A percentile compares a stretch with the other conserved stretches of the same genome.
Conservation (phyloP, 2,329 filamentous ascomycete species). For the Fusarium humuli region DNA sequence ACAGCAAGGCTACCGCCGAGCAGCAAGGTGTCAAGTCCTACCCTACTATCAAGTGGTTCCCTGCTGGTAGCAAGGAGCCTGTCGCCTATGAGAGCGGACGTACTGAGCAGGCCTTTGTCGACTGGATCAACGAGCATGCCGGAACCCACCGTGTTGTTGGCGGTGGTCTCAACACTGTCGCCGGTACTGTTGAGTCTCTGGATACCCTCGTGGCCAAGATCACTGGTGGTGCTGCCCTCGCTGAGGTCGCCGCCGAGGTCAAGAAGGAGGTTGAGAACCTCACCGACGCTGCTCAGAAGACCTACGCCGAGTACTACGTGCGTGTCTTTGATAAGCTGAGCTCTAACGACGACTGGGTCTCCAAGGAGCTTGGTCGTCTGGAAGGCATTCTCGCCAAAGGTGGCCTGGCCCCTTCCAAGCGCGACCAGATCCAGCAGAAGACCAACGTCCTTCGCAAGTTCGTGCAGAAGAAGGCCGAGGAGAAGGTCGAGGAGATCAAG, state of each 20-base stretch:
- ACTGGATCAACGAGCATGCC: conserved; percentile 88
- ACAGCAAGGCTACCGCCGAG: conserved; percentile 81
- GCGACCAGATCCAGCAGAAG: conserved; percentile 87
- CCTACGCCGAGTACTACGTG: conserved; percentile 94
- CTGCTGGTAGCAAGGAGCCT: conserved; percentile 80
- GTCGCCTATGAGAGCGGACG: conserved; percentile 81
- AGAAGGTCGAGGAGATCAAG: conserved; percentile 70
- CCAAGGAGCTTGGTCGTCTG: conserved; percentile 87
- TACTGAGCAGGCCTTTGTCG: conserved; percentile 78
- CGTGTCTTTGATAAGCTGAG: conserved; percentile 88
- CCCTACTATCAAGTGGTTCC: conserved; percentile 98
- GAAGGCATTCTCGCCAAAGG: conserved; percentile 87
- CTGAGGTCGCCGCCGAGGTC: conserved; percentile 75
- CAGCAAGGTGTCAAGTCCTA: conserved; percentile 85
- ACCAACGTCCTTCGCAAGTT: conserved; percentile 90
- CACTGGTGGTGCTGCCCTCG: conserved; percentile 69
- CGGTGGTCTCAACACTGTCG: conserved; percentile 80
- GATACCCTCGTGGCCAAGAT: conserved; percentile 82
- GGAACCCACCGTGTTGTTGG: conserved; percentile 87
- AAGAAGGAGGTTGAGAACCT: conserved; percentile 76
- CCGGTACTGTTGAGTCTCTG: conserved; percentile 84
- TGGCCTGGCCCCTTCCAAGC: conserved; percentile 84
- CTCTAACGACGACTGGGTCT: conserved; percentile 80
- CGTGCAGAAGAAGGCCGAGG: conserved; percentile 67
- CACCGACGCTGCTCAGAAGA: conserved; percentile 71